Conservation (phyloP, 176 grass and related monocot genomes). For the Melocanna baccifera region DNA sequence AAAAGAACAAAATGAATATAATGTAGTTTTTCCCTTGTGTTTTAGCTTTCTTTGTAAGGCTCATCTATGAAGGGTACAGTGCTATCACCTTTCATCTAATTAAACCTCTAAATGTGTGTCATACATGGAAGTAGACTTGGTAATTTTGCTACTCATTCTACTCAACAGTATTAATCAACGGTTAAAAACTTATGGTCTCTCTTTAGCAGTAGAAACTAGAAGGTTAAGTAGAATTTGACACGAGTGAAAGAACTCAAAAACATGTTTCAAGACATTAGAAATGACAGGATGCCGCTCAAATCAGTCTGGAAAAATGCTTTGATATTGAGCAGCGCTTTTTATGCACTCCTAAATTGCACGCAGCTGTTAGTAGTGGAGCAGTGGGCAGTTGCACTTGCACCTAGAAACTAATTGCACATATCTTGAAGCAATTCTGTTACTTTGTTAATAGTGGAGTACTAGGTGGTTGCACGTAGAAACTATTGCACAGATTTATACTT, state of each 20-base stretch:
- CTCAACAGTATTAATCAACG: neutral
- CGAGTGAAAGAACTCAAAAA: neutral
- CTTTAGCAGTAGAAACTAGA: neutral
- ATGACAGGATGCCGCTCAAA: neutral
- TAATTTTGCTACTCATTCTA: neutral
- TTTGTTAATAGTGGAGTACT: neutral
- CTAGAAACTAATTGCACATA: neutral
- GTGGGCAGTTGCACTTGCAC: neutral
- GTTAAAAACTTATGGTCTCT: neutral
- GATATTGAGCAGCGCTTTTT: neutral
- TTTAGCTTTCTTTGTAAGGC: neutral
- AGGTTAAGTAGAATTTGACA: neutral
- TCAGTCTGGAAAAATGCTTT: neutral
- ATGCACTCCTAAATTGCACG: neutral
- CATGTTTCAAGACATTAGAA: neutral
- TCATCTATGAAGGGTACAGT: neutral
- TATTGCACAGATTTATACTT: neutral
- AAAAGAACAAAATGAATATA: neutral
- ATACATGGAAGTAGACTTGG: neutral
- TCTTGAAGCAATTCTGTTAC: neutral
- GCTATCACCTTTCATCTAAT: neutral
- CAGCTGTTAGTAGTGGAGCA: neutral
- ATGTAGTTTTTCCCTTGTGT: neutral
- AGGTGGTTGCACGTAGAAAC: neutral
- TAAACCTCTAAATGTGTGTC: neutral